These are phyloP conservation scores for Solanum medicagineum DNA, from an alignment of 257 asterid species.

Conservation along the genomic window DNA sequence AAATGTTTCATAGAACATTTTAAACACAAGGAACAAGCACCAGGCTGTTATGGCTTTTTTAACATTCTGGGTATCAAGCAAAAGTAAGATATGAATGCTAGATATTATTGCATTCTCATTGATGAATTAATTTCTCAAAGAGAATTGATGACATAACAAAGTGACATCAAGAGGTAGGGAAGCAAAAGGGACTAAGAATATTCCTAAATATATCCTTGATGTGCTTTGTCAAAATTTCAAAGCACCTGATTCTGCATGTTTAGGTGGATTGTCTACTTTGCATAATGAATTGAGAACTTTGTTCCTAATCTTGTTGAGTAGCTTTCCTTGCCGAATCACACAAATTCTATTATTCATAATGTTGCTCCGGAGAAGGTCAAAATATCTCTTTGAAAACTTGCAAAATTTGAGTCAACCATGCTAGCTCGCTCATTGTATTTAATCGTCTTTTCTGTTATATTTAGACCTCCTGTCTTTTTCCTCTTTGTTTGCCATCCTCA, in stretches of 20 bases:
- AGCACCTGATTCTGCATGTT: not conserved
- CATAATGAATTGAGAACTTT: not conserved
- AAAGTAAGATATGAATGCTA: not conserved
- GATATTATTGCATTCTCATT: not conserved
- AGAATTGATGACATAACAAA: not conserved
- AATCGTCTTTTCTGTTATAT: not conserved
- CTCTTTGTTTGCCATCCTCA: not conserved
- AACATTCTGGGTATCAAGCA: not conserved
- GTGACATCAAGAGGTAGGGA: not conserved
- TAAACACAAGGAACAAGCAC: not conserved
- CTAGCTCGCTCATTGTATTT: not conserved
- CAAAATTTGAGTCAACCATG: not conserved
- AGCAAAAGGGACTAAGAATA: not conserved
- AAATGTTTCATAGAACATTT: not conserved
- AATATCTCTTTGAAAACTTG: not conserved
- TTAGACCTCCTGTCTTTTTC: not conserved
- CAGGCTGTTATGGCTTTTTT: not conserved
- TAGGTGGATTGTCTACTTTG: not conserved
- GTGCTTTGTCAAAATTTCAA: not conserved
- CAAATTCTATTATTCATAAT: not conserved
- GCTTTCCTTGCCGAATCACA: not conserved
- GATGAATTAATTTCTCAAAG: not conserved
- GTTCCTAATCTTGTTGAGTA: not conserved
- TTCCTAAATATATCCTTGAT: not conserved
- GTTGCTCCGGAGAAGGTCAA: not conserved